Evolutionary conservation across 345 rosid species (phyloP), one percentile per base, ranked within the genome.

Genomic region (Rhodamnia rubescens): DNA sequence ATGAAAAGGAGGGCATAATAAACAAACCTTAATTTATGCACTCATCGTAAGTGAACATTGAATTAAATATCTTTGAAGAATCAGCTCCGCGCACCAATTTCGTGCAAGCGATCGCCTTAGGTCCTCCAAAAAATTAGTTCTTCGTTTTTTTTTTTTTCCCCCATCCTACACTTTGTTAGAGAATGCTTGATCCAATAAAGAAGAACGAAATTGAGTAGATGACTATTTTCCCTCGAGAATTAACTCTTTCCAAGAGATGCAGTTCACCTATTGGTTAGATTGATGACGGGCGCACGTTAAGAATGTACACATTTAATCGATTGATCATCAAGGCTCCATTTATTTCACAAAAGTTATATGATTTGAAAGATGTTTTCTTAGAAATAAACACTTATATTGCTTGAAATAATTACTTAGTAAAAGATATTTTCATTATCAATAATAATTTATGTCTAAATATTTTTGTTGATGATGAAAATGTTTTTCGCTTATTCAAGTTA

Each of bases 251-350:
- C 6, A 16, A 18, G 55, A 53, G 7, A 20, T 20, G 24, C 22
- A 53, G 18, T 53, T 61, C 1, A 29, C 42, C 0, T 9, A 2
- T 29, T 8, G 21, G 15, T 7, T 29, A 7, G 74, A 61, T 61
- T 15, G 2, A 61, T 2, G 21, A 29, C 0, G 10, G 21, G 21
- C 2, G 42, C 0, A 4, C 8, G 0, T 29, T 14, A 3, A 61
- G 2, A 29, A 27, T n/a, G 18, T 14, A 61, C 18, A 27, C 0
- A 0, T 3, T 2, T 15, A 4, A 29, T 27, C 40, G 0, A 14
- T 7, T 7, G 3, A 11, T 15, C 32, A 12, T 1, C 11, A 42
- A 42, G 4, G 11, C 11, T 47, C 50, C 11, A 11, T 47, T 47
- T 47, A 11, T 47, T 47, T 47, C 11, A 47, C 50, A 47, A 47